phyloP scores from a whole-genome alignment of 805 yeast species.

The Candida hungchunana region DNA sequence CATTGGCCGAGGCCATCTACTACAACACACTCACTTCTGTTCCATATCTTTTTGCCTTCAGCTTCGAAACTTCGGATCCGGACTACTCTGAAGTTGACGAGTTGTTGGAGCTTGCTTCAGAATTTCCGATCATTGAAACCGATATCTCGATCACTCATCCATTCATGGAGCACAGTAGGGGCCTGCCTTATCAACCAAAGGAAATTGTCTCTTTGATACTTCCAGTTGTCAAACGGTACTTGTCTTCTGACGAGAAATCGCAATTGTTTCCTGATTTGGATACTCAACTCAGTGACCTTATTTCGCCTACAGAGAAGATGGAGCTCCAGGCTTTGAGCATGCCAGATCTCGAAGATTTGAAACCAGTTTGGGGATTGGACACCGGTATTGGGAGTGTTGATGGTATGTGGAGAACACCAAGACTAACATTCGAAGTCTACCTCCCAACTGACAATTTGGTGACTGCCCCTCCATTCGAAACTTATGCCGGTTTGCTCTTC shows the following conservation, averaged over 20 bases:
- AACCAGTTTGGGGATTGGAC: slow-evolving; percentile 29
- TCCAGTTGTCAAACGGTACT: slow-evolving; percentile 40
- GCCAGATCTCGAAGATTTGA: slow-evolving; percentile 35
- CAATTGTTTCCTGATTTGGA: slow-evolving; percentile 34
- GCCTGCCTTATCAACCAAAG: slow-evolving; percentile 46
- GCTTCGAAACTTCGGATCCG: no score
- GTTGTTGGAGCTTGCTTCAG: slow-evolving; percentile 42
- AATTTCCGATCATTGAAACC: slow-evolving; percentile 29
- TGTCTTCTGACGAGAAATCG: slow-evolving; percentile 5
- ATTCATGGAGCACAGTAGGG: slow-evolving; percentile 21
- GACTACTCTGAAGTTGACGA: no score
- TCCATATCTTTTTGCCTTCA: slow-evolving; percentile 60
- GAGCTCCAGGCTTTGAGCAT: slow-evolving; percentile 25
- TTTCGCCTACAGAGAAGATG: slow-evolving; percentile 18
- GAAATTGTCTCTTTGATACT: slow-evolving; percentile 45
- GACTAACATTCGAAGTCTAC: slow-evolving; percentile 59
- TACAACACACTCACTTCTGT: slow-evolving; percentile 56
- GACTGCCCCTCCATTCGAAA: slow-evolving; percentile 55
- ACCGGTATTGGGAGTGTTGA: slow-evolving; percentile 51
- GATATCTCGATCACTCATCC: slow-evolving; percentile 26
- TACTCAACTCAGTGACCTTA: slow-evolving; percentile 13
- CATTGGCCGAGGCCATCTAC: slow-evolving; percentile 65
- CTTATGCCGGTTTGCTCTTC: slow-evolving; percentile 56
- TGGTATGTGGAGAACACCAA: slow-evolving; percentile 61
- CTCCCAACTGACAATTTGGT: slow-evolving; percentile 49